Evolutionary conservation across 257 asterid genomes (phyloP).

Genomic region (Datura wrightii): DNA sequence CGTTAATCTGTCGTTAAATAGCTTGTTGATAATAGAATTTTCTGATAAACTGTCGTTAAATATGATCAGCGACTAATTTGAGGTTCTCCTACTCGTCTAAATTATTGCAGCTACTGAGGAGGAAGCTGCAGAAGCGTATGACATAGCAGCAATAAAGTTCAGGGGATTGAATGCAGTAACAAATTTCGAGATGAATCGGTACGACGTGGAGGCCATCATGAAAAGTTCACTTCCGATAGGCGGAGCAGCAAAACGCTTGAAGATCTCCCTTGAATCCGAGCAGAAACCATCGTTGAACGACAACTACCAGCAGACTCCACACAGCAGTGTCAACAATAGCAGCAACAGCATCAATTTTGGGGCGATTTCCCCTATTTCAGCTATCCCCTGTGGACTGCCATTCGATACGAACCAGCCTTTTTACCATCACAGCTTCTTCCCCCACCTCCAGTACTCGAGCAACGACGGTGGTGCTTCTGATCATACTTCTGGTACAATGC

Average conservation of each 20-base stretch:
- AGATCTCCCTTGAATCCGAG: constrained; percentile 62
- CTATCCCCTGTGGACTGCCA: constrained; percentile 69
- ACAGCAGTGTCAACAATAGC: constrained; percentile 44
- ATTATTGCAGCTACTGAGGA: constrained; percentile 62
- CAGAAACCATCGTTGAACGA: constrained; percentile 47
- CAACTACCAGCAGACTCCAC: constrained; percentile 44
- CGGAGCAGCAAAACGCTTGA: constrained; percentile 60
- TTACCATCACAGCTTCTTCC: constrained; percentile 64
- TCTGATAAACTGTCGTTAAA: too few relatives aligned
- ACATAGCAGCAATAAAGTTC: constrained; percentile 71
- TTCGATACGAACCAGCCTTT: constrained; percentile 49
- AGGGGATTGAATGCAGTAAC: constrained; percentile 67
- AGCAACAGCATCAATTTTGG: constrained; percentile 60
- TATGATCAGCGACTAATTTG: too few relatives aligned
- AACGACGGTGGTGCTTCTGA: constrained; percentile 33
- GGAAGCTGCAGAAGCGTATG: constrained; percentile 78
- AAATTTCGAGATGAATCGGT: constrained; percentile 62
- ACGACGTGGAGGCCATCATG: constrained; percentile 66
- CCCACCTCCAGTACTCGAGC: constrained; percentile 48
- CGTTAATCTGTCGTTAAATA: too few relatives aligned
- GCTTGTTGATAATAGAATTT: too few relatives aligned
- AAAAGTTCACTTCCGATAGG: constrained; percentile 65
- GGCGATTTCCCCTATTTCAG: constrained; percentile 53
- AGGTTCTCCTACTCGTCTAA: not conserved
- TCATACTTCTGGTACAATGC: constrained; percentile 44